Base-by-base conservation (phyloP, 345 rosid species). In the Eutrema japonicum region DNA sequence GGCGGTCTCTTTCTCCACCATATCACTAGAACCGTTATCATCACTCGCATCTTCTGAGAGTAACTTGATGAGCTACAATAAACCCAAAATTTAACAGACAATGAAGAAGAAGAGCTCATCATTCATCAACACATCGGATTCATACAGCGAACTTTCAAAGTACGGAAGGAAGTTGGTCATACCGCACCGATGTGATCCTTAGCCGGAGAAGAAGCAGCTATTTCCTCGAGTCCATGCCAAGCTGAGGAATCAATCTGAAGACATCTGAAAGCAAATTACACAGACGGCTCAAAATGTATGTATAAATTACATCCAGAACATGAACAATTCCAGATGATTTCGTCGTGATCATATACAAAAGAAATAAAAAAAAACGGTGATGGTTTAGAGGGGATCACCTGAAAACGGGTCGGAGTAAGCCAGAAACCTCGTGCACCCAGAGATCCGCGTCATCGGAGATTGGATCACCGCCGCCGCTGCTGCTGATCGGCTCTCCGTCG, bases 221-320 rank as follows among this genome's bases (percentile, higher is more conserved):
- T 87, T 70, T 95, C 94, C 79, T 95, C 94, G 0, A 95, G 83
- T 36, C 93, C 99, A 68, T 65, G 80, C 99, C 96, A 95, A 14
- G 96, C 96, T 2, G 79, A 63, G 3, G 86, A 58, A 29, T 92
- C 91, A 35, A 95, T 85, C 57, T 84, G 90, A 52, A 95, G 82
- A 80, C 85, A 86, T 57, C 96, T 95, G 73, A 54, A 74, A 60
- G 33, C 56, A 16, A 71, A 56, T 45, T 4, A 42, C 14, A 70
- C 1, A 47, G 12, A 33, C 14, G 7, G 33, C 64, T 38, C 43
- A 70, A 58, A 13, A 41, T 52, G 41, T 29, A 42, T 45, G 47
- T 16, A 41, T 26, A 70, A 59, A 62, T 64, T 22, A 41, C 52
- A 74, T 16, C 55, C 63, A n/a, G 10, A 55, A 38, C 14, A 60